A percentile compares a stretch with the other conserved stretches of the same genome.
These are phyloP conservation scores for Hibiscus mutabilis DNA, from an alignment of 345 rosid genomes.

Conservation along the genomic window DNA sequence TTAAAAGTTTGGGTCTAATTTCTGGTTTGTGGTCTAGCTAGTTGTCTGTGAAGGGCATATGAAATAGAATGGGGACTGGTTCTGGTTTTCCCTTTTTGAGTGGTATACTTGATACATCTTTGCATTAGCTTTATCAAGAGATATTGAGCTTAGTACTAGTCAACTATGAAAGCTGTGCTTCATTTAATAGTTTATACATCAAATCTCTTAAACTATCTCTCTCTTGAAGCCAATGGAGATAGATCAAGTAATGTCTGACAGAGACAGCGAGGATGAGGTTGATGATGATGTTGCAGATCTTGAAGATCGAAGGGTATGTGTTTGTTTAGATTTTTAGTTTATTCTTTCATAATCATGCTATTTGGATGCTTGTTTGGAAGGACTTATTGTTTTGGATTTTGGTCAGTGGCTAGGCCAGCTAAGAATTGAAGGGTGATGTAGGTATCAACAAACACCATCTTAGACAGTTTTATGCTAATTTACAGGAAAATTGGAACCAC, in stretches of 20 bases:
- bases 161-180: not conserved
- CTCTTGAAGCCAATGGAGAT: constrained; percentile 68
- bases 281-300: constrained; percentile 99
- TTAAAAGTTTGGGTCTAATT: not conserved
- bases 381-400: not conserved
- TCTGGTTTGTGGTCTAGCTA: not conserved
- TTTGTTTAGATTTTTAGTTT: not conserved
- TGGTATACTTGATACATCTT: not conserved
- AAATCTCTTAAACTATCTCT: constrained; percentile 1
- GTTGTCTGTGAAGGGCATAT: not conserved
- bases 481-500: no score
- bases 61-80: not conserved
- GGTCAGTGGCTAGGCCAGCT: not conserved
- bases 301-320: constrained; percentile 91
- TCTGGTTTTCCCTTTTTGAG: constrained; percentile 1
- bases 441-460: not conserved
- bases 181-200: not conserved
- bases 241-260: constrained; percentile 88
- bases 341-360: not conserved
- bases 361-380: not conserved
- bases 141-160: not conserved
- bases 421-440: not conserved
- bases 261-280: constrained; percentile 97
- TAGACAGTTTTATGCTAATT: not conserved
- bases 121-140: constrained; percentile 1